Base-by-base conservation (phyloP, 225 moss, liverwort and hornwort genomes). In the Ulota crispa region DNA sequence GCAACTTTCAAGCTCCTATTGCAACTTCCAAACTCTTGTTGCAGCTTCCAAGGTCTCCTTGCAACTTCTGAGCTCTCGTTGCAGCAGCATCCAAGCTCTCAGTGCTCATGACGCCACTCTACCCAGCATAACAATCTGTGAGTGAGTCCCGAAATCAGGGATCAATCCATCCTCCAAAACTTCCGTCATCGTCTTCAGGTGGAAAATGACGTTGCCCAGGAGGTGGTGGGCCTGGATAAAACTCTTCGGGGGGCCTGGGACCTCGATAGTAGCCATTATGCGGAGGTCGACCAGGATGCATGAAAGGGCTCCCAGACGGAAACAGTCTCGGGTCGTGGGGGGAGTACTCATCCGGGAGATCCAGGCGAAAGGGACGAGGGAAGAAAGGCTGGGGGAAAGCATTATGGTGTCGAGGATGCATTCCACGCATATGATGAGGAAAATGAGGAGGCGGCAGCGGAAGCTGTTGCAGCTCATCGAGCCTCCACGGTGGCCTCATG, bases 111-210 rank as follows among this genome's bases (percentile, higher is more conserved):
- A 47, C 36, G 47, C 55, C 60, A 67, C 67, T 45, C 79, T 32
- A 37, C 50, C 74, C 26, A 39, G 15, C 47, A 28, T 41, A 26
- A 26, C 74, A 74, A 79, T 19, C 66, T 37, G 18, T n/a, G 20
- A 23, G 59, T 32, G 68, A 12, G 12, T 72, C 52, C 20, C n/a
- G 9, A 14, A 63, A 28, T 70, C 63, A 79, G 27, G 6, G 0
- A 60, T 52, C 23, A 34, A 81, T 32, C 81, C 63, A 87, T 73
- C 84, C 81, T 73, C 87, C 84, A 64, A 1, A 18, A 24, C 57
- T 24, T 23, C 50, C 47, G 21, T 30, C 6, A 15, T 45, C 9
- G 12, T 50, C 27, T 43, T 55, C 77, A 68, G 24, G 77, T 60
- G 4, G 53, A 53, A 18, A 18, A 8, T 62, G 42, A n/a, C 18